These are phyloP conservation scores for Achlya hypogyna DNA, from an alignment of 352 stramenopile species.

Conservation along the genomic window DNA sequence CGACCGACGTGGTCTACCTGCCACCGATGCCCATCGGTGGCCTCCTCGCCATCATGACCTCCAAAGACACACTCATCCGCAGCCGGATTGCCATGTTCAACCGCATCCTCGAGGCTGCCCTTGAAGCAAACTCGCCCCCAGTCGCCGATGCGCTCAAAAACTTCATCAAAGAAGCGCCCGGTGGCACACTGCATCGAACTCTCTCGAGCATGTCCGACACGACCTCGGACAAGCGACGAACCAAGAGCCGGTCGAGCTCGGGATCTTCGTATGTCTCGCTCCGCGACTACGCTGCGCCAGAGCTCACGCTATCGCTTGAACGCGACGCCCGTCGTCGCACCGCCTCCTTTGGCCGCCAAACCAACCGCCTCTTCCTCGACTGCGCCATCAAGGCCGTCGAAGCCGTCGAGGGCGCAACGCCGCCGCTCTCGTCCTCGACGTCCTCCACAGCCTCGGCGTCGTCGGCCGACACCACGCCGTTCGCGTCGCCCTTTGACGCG, in stretches of 20 bases:
- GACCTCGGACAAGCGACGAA: not conserved
- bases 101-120: constrained; percentile 49
- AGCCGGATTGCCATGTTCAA: constrained; percentile 64
- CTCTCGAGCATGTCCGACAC: not conserved
- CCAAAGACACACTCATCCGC: constrained; percentile 47
- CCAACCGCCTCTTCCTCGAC: not conserved
- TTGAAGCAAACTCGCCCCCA: constrained; percentile 47
- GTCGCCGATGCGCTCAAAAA: constrained; percentile 58
- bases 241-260: not conserved
- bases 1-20: constrained; percentile 25
- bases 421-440: not conserved
- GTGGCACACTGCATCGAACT: constrained; percentile 22
- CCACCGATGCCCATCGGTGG: constrained; percentile 42
- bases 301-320: constrained; percentile 61
- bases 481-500: not conserved
- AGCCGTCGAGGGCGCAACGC: not conserved
- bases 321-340: constrained; percentile 45
- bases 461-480: not conserved
- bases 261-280: constrained; percentile 52
- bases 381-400: not conserved
- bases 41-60: constrained; percentile 52
- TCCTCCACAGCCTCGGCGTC: not conserved
- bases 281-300: constrained; percentile 59
- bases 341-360: constrained; percentile 36
- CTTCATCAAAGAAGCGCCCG: constrained; percentile 73